These are phyloP conservation scores for Durio zibethinus DNA, from an alignment of 345 rosid genomes.

Conservation along the genomic window DNA sequence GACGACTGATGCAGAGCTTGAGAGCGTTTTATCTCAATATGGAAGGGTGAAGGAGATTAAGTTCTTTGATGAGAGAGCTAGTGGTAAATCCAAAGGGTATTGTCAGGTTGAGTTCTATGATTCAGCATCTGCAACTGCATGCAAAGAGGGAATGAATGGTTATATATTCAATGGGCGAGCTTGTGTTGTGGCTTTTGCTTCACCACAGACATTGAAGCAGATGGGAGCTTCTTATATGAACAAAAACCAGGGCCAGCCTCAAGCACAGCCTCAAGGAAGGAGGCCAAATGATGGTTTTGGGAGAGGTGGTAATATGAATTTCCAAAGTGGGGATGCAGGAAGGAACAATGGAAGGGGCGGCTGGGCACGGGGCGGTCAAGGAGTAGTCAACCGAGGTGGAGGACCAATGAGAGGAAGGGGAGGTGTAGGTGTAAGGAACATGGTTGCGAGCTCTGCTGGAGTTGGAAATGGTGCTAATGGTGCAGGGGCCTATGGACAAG, in stretches of 20 bases:
- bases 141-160: constrained; percentile 86
- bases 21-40: constrained; percentile 59
- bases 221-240: constrained; percentile 70
- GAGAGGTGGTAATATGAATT: constrained; percentile 68
- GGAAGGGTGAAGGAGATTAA: constrained; percentile 81
- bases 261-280: constrained; percentile 61
- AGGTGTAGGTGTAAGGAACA: constrained; percentile 50
- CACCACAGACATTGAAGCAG: constrained; percentile 75
- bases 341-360: constrained; percentile 75
- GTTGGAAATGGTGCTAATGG: constrained; percentile 45
- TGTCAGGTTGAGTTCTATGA: constrained; percentile 88
- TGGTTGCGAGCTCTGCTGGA: constrained; percentile 40
- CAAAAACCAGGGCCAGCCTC: constrained; percentile 62
- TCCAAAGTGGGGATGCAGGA: constrained; percentile 65
- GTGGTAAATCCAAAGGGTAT: constrained; percentile 89
- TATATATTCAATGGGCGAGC: constrained; percentile 67
- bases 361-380: constrained; percentile 74
- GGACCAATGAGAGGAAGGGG: constrained; percentile 72
- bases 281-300: constrained; percentile 66
- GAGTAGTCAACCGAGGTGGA: constrained; percentile 52
- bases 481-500: constrained; percentile 64
- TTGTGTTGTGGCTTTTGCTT: constrained; percentile 85
- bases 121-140: constrained; percentile 57
- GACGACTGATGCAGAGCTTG: constrained; percentile 89
- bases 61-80: constrained; percentile 81